Base-by-base conservation (phyloP, 2,329 filamentous ascomycete species). In the Helotiales sp. region DNA sequence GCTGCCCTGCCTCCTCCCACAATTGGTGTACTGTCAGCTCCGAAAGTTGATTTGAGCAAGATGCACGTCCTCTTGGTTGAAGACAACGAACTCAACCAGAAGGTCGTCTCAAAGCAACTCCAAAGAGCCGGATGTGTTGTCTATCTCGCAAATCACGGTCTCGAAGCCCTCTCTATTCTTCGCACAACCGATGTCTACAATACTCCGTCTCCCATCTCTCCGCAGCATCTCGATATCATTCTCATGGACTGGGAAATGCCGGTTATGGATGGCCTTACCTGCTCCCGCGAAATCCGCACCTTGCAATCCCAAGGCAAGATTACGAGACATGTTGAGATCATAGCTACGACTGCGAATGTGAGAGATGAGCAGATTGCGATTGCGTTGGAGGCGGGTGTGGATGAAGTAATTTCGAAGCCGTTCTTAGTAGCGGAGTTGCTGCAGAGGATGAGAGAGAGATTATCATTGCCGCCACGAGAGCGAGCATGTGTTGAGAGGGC, bases 231-330 rank as follows among this genome's bases (percentile, higher is more conserved):
- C 24, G 82, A 82, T 50, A 76, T 90, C 4, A 82, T 91, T 17
- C 76, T 91, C 19, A 91, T 91, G 88, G 88, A 91, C 66, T 84
- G 89, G 64, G 86, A 90, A 68, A 90, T 91, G 88, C 88, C 88
- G 1, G 74, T 90, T 15, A 87, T 88, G 77, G 86, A 90, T 64
- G 88, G 88, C 0, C 74, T 88, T 56, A 83, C 84, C 1, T 88
- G 87, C 67, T 87, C 86, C 12, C 77, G 79, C 30, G 78, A 79
- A 42, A 89, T 91, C 55, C 79, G 88, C 15, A 78, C 83, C 60
- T 71, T 88, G 55, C 51, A 82, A 80, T n/a, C 75, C 74, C 62
- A 75, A 31, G 81, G 82, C 8, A 76, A 77, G 59, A 74, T 87
- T 3, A 73, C 70, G 13, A 77, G 78, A 15, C 79, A 81, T 2